A percentile compares a stretch with the other conserved stretches of the same genome.
phyloP scores from a whole-genome alignment of 805 yeast species.

The Barnettozyma botsteinii region DNA sequence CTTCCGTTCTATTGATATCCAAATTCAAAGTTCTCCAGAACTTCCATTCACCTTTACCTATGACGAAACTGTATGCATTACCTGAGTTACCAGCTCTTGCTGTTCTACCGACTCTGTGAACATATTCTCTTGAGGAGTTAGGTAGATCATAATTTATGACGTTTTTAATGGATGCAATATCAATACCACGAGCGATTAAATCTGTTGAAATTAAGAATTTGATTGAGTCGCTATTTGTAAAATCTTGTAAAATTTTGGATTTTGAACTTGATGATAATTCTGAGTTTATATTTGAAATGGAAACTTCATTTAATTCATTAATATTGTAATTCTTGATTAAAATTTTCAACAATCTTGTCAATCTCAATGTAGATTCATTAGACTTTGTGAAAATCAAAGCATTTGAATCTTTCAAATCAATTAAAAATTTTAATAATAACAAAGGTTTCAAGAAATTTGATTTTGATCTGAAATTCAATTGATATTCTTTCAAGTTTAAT shows the following conservation, averaged over 20 bases:
- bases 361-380: constrained; percentile 82
- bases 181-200: constrained; percentile 93
- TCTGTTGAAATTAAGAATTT: constrained; percentile 74
- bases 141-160: constrained; percentile 93
- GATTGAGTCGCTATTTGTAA: constrained; percentile 43
- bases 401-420: constrained; percentile 29
- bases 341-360: constrained; percentile 53
- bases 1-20: constrained; percentile 46
- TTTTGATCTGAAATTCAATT: constrained; percentile 32
- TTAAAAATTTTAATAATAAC: constrained; percentile 52
- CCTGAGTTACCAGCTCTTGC: constrained; percentile 88
- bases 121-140: constrained; percentile 80
- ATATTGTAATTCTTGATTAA: constrained; percentile 28
- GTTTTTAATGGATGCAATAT: constrained; percentile 58
- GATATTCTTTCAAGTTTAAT: constrained; percentile 39
- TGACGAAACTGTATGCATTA: constrained; percentile 62
- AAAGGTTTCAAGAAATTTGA: constrained; percentile 64
- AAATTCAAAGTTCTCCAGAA: constrained; percentile 50
- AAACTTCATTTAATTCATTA: constrained; percentile 4
- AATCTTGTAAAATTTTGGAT: constrained; percentile 50
- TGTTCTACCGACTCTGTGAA: constrained; percentile 95
- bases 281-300: constrained; percentile 49
- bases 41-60: constrained; percentile 72
- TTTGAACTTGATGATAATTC: constrained; percentile 50
- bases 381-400: constrained; percentile 65